Conservation (phyloP, 306 rosid genomes). For the Vigna mungo region DNA sequence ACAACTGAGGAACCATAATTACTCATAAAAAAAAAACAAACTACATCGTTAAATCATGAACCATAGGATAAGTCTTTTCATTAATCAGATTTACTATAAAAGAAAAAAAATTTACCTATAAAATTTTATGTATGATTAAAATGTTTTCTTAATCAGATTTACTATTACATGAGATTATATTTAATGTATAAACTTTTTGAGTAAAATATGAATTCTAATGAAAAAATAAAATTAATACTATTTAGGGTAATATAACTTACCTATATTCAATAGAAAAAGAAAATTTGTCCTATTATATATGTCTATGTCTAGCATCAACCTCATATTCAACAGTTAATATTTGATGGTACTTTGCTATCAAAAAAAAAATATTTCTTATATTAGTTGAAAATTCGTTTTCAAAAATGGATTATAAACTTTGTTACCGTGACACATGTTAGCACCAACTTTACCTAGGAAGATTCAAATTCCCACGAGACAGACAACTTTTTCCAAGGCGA, state of each 20-base stretch:
- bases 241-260: no score
- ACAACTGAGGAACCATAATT: not conserved
- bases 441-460: not conserved
- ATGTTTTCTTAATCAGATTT: no score
- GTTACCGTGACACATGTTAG: not conserved
- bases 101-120: no score
- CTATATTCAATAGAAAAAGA: no score
- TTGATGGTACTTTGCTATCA: not conserved
- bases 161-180: no score
- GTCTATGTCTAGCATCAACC: no score
- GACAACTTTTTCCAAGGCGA: not conserved
- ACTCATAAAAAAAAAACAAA: not conserved
- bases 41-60: not conserved
- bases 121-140: no score
- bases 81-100: no score
- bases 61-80: not conserved
- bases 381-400: not conserved
- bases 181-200: no score
- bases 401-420: not conserved
- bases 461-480: conserved; percentile 6
- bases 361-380: not conserved
- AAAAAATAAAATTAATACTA: no score
- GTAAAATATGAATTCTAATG: no score
- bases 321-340: not conserved
- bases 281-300: no score